These are phyloP conservation scores for Choiromyces venosus DNA, from an alignment of 495 filamentous ascomycete species.

Conservation along the genomic window DNA sequence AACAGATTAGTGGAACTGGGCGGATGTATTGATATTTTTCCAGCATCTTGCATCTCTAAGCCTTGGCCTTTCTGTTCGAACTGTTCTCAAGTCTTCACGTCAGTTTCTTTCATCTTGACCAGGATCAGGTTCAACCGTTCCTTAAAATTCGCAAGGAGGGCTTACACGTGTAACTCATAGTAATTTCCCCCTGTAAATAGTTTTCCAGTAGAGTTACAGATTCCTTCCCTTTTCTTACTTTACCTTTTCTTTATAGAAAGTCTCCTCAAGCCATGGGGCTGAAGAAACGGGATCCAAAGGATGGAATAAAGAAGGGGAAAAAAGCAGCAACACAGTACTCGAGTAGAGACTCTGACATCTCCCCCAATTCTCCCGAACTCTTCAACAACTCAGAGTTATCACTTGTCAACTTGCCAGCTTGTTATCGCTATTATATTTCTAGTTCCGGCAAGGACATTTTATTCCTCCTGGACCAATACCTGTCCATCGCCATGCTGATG, in stretches of 20 bases:
- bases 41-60: neutral
- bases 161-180: neutral
- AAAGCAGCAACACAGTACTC: neutral
- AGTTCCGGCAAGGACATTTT: neutral
- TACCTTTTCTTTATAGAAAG: neutral
- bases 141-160: neutral
- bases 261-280: neutral
- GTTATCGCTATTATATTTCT: neutral
- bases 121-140: neutral
- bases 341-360: neutral
- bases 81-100: neutral
- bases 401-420: neutral
- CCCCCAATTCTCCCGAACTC: neutral
- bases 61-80: neutral
- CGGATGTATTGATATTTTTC: neutral
- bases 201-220: neutral
- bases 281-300: neutral
- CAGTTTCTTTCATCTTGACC: neutral
- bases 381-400: neutral
- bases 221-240: neutral
- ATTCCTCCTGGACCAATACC: neutral
- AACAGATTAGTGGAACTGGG: neutral
- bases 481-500: neutral
- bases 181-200: constrained; percentile 1
- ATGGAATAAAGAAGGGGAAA: neutral